Evolutionary conservation across 768 basidiomycete genomes (phyloP).

Genomic region (Leucocoprinus sp.): DNA sequence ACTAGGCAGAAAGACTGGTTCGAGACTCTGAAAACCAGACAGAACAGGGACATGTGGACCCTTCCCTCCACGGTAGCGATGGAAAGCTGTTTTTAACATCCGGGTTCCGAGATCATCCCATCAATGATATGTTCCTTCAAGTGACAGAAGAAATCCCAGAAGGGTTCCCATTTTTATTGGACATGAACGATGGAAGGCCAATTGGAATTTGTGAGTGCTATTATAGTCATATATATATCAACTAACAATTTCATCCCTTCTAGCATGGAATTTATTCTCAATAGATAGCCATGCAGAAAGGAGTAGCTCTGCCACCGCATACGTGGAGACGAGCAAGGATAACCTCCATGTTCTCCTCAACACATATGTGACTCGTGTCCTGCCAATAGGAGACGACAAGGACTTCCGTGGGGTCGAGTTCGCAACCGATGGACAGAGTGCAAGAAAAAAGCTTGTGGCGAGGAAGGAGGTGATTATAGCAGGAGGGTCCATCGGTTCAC

Average conservation of each 20-base stretch:
- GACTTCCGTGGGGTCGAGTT: constrained; percentile 21
- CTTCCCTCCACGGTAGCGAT: constrained; percentile 3
- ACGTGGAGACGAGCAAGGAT: constrained; percentile 13
- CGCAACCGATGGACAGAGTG: neutral
- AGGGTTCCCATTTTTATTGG: constrained; percentile 11
- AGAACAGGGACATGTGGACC: constrained; percentile 11
- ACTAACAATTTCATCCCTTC: neutral
- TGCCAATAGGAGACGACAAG: constrained; percentile 11
- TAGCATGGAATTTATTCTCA: constrained; percentile 10
- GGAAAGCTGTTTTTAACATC: constrained; percentile 5
- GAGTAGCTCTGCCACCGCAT: constrained; percentile 22
- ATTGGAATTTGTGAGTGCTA: constrained; percentile 6
- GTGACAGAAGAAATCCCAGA: constrained; percentile 12
- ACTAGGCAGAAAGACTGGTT: constrained; percentile 4
- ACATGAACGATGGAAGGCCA: constrained; percentile 6
- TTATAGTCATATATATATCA: neutral
- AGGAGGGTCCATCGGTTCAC: constrained; percentile 1
- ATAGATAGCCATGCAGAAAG: constrained; percentile 9
- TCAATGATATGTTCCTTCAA: constrained; percentile 17
- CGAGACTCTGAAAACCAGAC: constrained; percentile 5
- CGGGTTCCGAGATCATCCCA: constrained; percentile 11
- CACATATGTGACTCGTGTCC: constrained; percentile 11
- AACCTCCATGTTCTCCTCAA: constrained; percentile 13
- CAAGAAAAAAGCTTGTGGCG: neutral
- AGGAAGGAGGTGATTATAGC: constrained; percentile 4